phyloP scores from a whole-genome alignment of 75 land plant genomes.

The Azolla pinnata region DNA sequence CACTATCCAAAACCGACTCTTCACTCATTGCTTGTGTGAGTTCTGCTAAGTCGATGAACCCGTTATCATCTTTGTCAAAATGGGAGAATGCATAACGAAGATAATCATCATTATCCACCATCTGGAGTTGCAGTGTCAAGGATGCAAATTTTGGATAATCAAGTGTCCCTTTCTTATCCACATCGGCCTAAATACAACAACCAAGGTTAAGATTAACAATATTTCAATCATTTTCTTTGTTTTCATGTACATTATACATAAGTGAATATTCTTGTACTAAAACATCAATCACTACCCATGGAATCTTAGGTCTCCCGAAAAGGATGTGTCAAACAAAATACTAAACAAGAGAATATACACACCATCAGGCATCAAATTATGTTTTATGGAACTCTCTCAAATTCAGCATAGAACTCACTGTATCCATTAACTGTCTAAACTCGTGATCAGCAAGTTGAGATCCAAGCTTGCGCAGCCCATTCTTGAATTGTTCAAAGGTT shows the following conservation, averaged over 20 bases:
- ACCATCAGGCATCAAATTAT: no score
- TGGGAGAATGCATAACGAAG: constrained; percentile 37
- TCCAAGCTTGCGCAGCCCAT: constrained; percentile 35
- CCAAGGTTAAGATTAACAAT: no score
- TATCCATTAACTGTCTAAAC: constrained; percentile 47
- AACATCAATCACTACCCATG: no score
- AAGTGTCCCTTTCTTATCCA: constrained; percentile 26
- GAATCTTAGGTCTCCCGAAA: no score
- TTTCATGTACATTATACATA: no score
- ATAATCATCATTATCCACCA: constrained; percentile 56
- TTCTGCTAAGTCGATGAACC: constrained; percentile 44
- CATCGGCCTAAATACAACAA: constrained; percentile 45
- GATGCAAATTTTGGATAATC: constrained; percentile 44
- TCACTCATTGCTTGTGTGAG: constrained; percentile 40
- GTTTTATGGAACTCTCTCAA: no score
- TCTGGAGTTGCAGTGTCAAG: constrained; percentile 32
- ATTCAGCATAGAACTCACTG: constrained; percentile 33
- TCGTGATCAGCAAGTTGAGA: constrained; percentile 37
- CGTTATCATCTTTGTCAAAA: constrained; percentile 48
- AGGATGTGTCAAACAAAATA: no score
- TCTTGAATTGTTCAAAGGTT: constrained; percentile 45
- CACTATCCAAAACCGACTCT: constrained; percentile 20
- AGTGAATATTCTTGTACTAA: no score
- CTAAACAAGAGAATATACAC: no score
- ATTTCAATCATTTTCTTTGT: no score